Percentiles rank a stretch among this genome's conserved stretches.
Conservation (phyloP, 192 early-diverging fungal genomes). For the Allomyces arbusculus region DNA sequence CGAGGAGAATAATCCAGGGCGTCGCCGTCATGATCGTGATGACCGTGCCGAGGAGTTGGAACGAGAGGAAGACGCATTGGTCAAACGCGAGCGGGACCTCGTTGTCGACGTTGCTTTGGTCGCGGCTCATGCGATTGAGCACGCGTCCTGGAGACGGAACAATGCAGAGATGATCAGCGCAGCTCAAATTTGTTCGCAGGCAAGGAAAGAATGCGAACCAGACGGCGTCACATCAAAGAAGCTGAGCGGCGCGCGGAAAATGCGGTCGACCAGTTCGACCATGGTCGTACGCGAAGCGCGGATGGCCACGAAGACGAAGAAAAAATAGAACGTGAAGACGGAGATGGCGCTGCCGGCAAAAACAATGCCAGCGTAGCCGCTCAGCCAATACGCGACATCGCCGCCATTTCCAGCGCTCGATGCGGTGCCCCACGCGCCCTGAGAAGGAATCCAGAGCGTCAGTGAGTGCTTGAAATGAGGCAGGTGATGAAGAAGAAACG, state of each 20-base stretch:
- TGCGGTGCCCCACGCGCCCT: conserved; percentile 17
- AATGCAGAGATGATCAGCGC: too few species aligned
- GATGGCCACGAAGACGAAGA: background rate
- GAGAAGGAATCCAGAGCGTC: too few species aligned
- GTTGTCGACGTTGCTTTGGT: conserved; percentile 45
- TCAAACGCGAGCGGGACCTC: conserved; percentile 31
- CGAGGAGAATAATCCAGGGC: conserved; percentile 49
- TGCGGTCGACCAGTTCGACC: conserved; percentile 18
- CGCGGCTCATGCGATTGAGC: conserved; percentile 38
- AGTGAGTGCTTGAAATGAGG: too few species aligned
- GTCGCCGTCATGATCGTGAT: conserved; percentile 36
- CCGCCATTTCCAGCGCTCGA: conserved; percentile 4
- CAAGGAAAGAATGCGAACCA: conserved; percentile 2
- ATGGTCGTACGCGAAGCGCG: background rate
- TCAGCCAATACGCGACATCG: background rate
- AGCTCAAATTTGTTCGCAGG: too few species aligned
- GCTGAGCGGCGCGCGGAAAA: conserved; percentile 48
- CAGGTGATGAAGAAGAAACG: too few species aligned
- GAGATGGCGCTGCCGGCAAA: background rate
- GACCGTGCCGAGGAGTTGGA: conserved; percentile 35
- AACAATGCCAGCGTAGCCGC: background rate
- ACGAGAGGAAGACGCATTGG: conserved; percentile 37
- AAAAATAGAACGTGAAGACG: background rate
- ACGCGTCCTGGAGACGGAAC: conserved; percentile 20
- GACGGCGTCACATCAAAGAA: conserved; percentile 63